Evolutionary conservation across 78 protist genomes (phyloP).

Genomic region (Diacronema lutheri): DNA sequence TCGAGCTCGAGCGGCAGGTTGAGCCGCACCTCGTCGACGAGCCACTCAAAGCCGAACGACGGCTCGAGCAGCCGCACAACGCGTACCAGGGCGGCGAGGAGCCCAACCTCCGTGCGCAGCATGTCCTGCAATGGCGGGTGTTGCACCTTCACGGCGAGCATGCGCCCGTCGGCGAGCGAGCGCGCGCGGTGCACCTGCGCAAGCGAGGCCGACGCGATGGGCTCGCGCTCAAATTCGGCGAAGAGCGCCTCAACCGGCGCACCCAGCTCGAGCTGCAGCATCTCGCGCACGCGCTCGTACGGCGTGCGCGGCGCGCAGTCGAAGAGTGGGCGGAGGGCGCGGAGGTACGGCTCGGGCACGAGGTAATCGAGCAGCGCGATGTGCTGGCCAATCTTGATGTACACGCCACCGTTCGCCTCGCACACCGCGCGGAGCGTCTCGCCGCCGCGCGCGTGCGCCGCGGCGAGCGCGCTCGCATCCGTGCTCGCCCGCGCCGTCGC

Average conservation of each 20-base stretch:
- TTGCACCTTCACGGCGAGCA: conserved; percentile 58
- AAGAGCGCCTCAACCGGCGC: conserved; percentile 7
- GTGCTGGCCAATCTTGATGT: conserved; percentile 15
- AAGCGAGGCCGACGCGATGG: conserved; percentile 56
- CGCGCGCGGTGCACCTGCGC: conserved; percentile 58
- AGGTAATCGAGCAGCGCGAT: conserved; percentile 21
- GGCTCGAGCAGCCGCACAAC: not conserved
- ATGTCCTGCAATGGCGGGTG: conserved; percentile 15
- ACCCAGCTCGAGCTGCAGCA: conserved; percentile 22
- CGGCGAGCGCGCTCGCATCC: too few relatives aligned
- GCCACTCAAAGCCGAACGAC: not conserved
- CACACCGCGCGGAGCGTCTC: not conserved
- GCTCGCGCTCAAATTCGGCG: conserved; percentile 16
- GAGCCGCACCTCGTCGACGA: not conserved
- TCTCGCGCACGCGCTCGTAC: not conserved
- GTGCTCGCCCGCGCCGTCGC: too few relatives aligned
- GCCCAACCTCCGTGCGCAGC: not conserved
- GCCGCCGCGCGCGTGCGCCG: not conserved
- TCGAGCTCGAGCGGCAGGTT: conserved; percentile 37
- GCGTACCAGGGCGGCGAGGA: not conserved
- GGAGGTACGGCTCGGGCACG: conserved; percentile 3
- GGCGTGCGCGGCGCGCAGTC: not conserved
- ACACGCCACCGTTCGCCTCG: not conserved
- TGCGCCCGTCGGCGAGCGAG: not conserved
- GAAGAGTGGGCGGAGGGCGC: not conserved